Percentiles rank a stretch among this genome's conserved stretches.
Conservation (phyloP, 1,139 yeast species). For the Yamadazyma siamensis region DNA sequence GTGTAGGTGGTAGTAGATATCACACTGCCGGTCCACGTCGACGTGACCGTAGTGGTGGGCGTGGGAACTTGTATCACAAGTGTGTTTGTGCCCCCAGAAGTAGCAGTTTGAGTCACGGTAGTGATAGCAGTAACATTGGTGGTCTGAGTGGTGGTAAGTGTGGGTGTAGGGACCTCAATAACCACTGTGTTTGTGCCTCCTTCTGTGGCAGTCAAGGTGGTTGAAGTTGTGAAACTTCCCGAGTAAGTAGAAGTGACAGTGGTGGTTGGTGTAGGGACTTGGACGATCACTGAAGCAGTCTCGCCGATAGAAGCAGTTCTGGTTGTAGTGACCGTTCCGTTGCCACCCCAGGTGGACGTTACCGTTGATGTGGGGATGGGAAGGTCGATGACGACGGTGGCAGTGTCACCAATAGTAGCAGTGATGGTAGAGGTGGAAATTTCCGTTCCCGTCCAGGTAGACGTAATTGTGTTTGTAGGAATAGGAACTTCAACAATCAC, state of each 20-base stretch:
- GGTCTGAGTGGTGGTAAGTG: background rate
- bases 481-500: constrained; percentile 13
- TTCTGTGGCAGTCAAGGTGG: background rate
- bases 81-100: constrained; percentile 12
- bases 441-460: constrained; percentile 1
- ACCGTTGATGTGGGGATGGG: constrained; percentile 10
- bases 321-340: background rate
- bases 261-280: background rate
- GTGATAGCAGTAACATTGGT: background rate
- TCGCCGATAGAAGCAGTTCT: background rate
- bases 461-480: constrained; percentile 8
- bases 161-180: background rate
- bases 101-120: background rate
- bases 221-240: background rate
- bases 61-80: constrained; percentile 18
- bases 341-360: constrained; percentile 5
- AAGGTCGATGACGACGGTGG: constrained; percentile 10
- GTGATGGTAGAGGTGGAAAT: constrained; percentile 13
- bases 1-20: constrained; percentile 6
- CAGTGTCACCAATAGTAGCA: constrained; percentile 4
- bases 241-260: background rate
- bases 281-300: background rate
- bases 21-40: constrained; percentile 6
- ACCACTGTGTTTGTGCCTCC: background rate
- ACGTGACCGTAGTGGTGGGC: constrained; percentile 8